phyloP scores from a whole-genome alignment of 805 yeast species.

The Myxozyma sirexii region DNA sequence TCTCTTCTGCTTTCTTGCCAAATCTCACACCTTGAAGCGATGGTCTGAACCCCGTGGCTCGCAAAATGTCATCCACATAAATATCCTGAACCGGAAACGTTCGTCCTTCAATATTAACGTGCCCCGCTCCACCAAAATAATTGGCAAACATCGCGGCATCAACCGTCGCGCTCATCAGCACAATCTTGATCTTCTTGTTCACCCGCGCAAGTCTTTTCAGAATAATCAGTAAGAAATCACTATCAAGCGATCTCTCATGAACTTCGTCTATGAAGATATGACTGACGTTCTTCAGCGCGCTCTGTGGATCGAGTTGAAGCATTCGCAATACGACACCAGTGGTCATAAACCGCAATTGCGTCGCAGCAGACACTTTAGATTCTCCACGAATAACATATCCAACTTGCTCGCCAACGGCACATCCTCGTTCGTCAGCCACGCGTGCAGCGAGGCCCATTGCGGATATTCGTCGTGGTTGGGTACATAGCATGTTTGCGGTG shows the following conservation, averaged over 20 bases:
- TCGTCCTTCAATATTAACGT: constrained; percentile 85
- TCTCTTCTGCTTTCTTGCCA: constrained; percentile 6
- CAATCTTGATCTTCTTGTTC: constrained; percentile 47
- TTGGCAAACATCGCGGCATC: constrained; percentile 65
- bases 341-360: constrained; percentile 85
- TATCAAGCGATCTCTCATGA: constrained; percentile 92
- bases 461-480: constrained; percentile 95
- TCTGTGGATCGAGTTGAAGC: constrained; percentile 58
- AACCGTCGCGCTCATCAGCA: constrained; percentile 81
- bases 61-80: constrained; percentile 69
- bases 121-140: constrained; percentile 65
- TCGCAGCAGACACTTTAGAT: constrained; percentile 59
- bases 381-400: constrained; percentile 94
- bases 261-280: constrained; percentile 90
- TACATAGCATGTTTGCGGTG: constrained; percentile 70
- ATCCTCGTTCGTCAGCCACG: constrained; percentile 79
- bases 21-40: constrained; percentile 3
- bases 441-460: constrained; percentile 94
- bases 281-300: constrained; percentile 50
- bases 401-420: constrained; percentile 67
- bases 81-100: constrained; percentile 86
- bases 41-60: constrained; percentile 54
- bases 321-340: constrained; percentile 89
- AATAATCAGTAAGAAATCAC: constrained; percentile 79
- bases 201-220: constrained; percentile 60